A percentile compares a stretch with the other conserved stretches of the same genome.
These are phyloP conservation scores for Coemansia pectinata DNA, from an alignment of 192 early-diverging fungal genomes.

Conservation along the genomic window DNA sequence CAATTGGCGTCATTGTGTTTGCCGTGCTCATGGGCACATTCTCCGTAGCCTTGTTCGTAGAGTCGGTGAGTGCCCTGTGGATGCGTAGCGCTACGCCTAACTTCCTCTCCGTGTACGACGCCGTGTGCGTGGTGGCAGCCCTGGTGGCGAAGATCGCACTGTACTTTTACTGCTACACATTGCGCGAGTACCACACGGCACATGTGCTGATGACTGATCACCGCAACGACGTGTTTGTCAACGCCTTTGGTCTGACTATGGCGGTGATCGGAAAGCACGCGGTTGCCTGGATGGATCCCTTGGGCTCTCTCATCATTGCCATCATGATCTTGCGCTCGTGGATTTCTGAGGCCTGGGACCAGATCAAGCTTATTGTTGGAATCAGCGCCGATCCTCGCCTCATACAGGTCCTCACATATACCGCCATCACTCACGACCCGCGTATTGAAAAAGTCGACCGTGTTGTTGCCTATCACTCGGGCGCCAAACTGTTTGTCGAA, in stretches of 20 bases:
- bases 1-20: slow-evolving; percentile 79
- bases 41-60: slow-evolving; percentile 68
- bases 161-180: slow-evolving; percentile 66
- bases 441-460: slow-evolving; percentile 73
- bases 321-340: slow-evolving; percentile 70
- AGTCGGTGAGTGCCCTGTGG: slow-evolving; percentile 63
- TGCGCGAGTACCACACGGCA: slow-evolving; percentile 61
- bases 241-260: slow-evolving; percentile 69
- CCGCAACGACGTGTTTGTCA: slow-evolving; percentile 74
- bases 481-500: slow-evolving; percentile 89
- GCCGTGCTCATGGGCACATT: slow-evolving; percentile 74
- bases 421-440: slow-evolving; percentile 75
- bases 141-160: slow-evolving; percentile 64
- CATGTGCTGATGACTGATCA: slow-evolving; percentile 70
- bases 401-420: slow-evolving; percentile 83
- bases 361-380: slow-evolving; percentile 77
- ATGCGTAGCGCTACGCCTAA: slow-evolving; percentile 48
- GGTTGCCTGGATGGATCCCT: slow-evolving; percentile 71
- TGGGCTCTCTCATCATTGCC: slow-evolving; percentile 68
- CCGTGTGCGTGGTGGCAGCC: slow-evolving; percentile 58
- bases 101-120: slow-evolving; percentile 49
- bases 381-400: slow-evolving; percentile 79
- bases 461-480: slow-evolving; percentile 83
- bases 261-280: slow-evolving; percentile 62
- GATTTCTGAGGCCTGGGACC: slow-evolving; percentile 67